phyloP scores from a whole-genome alignment of 306 rosid genomes.

The Cotoneaster glaucophyllus region DNA sequence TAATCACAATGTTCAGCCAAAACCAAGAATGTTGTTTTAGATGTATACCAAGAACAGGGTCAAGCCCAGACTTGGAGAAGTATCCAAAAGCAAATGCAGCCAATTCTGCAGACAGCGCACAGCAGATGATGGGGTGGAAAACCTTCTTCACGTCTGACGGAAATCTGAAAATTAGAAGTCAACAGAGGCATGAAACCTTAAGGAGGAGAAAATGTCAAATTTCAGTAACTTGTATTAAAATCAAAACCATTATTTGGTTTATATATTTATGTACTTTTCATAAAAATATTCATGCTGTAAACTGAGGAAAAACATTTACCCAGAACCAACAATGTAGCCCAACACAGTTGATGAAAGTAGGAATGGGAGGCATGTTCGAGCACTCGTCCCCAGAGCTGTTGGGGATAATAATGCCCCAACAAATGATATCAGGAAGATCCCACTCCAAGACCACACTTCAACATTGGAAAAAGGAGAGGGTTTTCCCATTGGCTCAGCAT shows the following conservation, averaged over 20 bases:
- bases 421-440: constrained; percentile 57
- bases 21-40: constrained; percentile 7
- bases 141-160: constrained; percentile 70
- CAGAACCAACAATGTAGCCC: constrained; percentile 83
- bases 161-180: constrained; percentile 41
- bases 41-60: constrained; percentile 82
- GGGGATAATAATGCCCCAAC: constrained; percentile 60
- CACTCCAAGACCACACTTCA: constrained; percentile 78
- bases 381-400: constrained; percentile 70
- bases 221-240: neutral
- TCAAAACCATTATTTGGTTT: neutral
- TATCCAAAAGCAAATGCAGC: constrained; percentile 72
- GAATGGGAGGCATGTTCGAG: constrained; percentile 90
- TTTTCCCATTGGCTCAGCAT: constrained; percentile 90
- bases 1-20: neutral
- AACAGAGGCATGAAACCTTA: constrained; percentile 16
- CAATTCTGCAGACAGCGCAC: constrained; percentile 76
- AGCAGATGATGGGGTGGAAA: constrained; percentile 92
- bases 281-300: neutral
- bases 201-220: neutral
- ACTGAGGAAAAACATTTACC: constrained; percentile 43
- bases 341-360: constrained; percentile 86
- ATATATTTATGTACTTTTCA: neutral
- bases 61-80: constrained; percentile 68
- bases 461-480: constrained; percentile 70